Percentiles rank a stretch among this genome's conserved stretches.
phyloP scores from a whole-genome alignment of 345 rosid genomes.

The Psidium guajava region DNA sequence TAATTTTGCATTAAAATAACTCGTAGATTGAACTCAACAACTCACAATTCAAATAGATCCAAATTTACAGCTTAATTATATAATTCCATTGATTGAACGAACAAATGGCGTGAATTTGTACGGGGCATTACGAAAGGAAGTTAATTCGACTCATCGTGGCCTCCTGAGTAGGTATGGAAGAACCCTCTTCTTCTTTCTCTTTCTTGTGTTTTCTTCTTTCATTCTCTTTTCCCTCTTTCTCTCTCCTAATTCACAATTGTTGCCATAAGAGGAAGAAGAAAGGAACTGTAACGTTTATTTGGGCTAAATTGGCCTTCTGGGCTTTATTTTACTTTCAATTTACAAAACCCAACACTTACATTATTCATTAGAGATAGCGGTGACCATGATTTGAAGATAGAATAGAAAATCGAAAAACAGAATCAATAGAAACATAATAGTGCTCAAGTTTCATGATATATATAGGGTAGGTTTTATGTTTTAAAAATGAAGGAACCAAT shows the following conservation, averaged over 20 bases:
- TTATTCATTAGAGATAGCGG: neutral
- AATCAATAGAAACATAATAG: too few relatives aligned
- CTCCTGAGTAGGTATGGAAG: neutral
- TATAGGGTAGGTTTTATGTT: too few relatives aligned
- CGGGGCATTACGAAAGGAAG: neutral
- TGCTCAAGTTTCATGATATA: accelerated
- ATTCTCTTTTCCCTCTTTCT: neutral
- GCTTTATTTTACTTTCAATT: neutral
- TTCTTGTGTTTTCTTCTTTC: neutral
- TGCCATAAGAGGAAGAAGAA: neutral
- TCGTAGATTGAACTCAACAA: neutral
- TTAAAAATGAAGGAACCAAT: too few relatives aligned
- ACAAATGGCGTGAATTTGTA: neutral
- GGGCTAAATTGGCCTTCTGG: neutral
- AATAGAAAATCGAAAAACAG: too few relatives aligned
- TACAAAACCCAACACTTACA: neutral
- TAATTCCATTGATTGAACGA: neutral
- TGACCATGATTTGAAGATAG: too few relatives aligned
- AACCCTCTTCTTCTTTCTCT: neutral
- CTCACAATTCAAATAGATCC: neutral
- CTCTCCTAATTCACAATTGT: neutral
- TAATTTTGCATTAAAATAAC: neutral
- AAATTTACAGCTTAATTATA: neutral
- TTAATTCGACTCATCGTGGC: neutral
- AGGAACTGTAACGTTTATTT: neutral